A percentile compares a stretch with the other conserved stretches of the same genome.
Evolutionary conservation across 2,329 filamentous ascomycete species (phyloP).

Genomic region (Aspergillus fischeri): DNA sequence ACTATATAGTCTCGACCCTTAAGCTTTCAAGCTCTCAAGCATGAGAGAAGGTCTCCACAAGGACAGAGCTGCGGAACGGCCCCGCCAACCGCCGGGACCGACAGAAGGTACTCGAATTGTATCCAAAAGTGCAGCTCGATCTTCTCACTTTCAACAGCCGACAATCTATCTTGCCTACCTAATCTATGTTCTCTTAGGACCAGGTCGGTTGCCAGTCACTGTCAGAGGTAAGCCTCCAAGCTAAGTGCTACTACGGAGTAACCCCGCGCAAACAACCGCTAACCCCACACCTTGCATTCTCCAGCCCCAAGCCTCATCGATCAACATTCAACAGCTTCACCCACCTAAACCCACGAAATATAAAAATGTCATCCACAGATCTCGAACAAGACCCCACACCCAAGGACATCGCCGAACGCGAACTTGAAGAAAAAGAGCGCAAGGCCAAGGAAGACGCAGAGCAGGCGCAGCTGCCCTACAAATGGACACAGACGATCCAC

Average conservation of each 20-base stretch:
- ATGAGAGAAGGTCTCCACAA: neutral
- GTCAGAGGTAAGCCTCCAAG: neutral
- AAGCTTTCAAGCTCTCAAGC: neutral
- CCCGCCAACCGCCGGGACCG: constrained; percentile 2
- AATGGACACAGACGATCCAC: constrained; percentile 90
- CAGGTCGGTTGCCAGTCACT: neutral
- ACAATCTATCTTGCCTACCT: neutral
- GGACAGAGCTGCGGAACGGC: constrained; percentile 1
- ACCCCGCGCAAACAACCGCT: neutral
- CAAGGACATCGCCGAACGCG: constrained; percentile 44
- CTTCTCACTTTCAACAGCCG: neutral
- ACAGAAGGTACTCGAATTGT: constrained; percentile 6
- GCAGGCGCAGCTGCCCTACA: constrained; percentile 89
- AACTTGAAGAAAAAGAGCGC: constrained; percentile 53
- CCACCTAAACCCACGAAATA: neutral
- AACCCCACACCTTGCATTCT: neutral
- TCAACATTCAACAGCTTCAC: neutral
- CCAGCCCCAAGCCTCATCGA: neutral
- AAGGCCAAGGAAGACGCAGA: constrained; percentile 75
- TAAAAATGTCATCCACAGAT: constrained; percentile 28
- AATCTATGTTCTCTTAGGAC: neutral
- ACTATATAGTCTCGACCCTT: too few species aligned
- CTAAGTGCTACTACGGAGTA: neutral
- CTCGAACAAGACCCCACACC: constrained; percentile 28
- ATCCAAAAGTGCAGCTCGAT: neutral